A percentile compares a stretch with the other conserved stretches of the same genome.
phyloP scores from a whole-genome alignment of 352 stramenopile genomes.

The Globisporangium paddicum region DNA sequence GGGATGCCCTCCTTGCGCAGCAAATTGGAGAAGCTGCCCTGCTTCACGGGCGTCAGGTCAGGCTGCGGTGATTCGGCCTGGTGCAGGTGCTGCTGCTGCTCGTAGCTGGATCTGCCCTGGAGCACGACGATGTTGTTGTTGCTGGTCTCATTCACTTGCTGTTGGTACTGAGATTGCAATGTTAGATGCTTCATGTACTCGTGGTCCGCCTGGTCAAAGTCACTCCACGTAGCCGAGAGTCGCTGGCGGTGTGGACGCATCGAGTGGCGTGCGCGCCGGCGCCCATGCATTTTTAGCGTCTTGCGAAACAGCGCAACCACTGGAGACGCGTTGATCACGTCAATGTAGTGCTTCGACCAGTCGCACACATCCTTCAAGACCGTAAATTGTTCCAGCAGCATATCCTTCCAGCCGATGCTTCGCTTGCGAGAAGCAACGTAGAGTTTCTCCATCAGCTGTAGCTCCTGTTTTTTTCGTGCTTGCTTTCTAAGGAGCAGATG shows the following conservation, averaged over 20 bases:
- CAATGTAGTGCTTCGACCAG: conserved; percentile 27
- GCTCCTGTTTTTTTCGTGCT: conserved; percentile 34
- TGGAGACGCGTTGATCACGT: conserved; percentile 15
- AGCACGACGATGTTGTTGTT: background rate
- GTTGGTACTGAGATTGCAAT: background rate
- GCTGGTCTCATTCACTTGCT: background rate
- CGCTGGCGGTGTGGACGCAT: background rate
- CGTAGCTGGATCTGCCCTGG: background rate
- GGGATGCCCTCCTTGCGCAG: conserved; percentile 41
- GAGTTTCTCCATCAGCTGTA: conserved; percentile 39
- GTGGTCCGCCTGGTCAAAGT: conserved; percentile 38
- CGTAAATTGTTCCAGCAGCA: conserved; percentile 32
- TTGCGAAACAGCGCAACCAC: conserved; percentile 10
- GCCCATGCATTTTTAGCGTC: conserved; percentile 7
- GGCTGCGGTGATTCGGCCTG: conserved; percentile 9
- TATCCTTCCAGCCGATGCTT: conserved; percentile 32
- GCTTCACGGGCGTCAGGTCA: conserved; percentile 30
- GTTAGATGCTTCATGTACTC: conserved; percentile 39
- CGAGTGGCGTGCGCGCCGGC: conserved; percentile 12
- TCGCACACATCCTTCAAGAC: conserved; percentile 29
- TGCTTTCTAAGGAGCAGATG: conserved; percentile 3
- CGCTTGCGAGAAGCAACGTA: conserved; percentile 35
- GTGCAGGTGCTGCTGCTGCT: background rate
- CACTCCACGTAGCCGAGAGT: conserved; percentile 24
- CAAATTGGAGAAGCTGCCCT: conserved; percentile 39